Conservation (phyloP, 768 basidiomycete species). For the Pleurotus djamor region DNA sequence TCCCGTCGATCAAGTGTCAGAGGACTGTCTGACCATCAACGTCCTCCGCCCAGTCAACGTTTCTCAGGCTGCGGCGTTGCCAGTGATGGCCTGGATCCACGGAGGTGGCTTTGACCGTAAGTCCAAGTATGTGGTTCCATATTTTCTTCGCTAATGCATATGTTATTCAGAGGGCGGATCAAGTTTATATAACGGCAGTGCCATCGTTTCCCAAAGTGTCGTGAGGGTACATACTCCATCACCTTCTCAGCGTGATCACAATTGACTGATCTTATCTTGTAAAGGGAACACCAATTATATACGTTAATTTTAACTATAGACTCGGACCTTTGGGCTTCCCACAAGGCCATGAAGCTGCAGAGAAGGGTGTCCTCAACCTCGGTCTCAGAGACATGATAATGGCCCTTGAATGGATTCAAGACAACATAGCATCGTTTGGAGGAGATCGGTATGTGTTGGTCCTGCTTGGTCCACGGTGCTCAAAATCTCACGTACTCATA, state of each 20-base stretch:
- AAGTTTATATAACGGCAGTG: slow-evolving; percentile 25
- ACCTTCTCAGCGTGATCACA: neutral
- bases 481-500: neutral
- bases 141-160: neutral
- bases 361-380: slow-evolving; percentile 37
- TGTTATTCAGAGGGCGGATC: neutral
- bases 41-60: slow-evolving; percentile 31
- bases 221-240: slow-evolving; percentile 14
- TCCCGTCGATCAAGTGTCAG: slow-evolving; percentile 23
- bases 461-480: neutral
- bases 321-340: slow-evolving; percentile 49
- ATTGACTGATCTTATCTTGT: neutral
- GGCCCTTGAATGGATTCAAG: slow-evolving; percentile 54
- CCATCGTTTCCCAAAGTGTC: slow-evolving; percentile 21
- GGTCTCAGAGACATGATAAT: slow-evolving; percentile 43
- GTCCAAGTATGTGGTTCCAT: slow-evolving; percentile 15
- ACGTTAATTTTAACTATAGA: slow-evolving; percentile 50
- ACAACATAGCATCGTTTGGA: slow-evolving; percentile 58
- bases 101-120: slow-evolving; percentile 31
- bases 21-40: slow-evolving; percentile 46
- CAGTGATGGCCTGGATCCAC: slow-evolving; percentile 44
- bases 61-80: slow-evolving; percentile 19
- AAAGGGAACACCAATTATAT: slow-evolving; percentile 40
- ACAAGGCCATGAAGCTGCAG: slow-evolving; percentile 35
- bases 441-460: slow-evolving; percentile 35